Evolutionary conservation across 495 filamentous ascomycete species (phyloP).

Genomic region (Extremus antarcticus): DNA sequence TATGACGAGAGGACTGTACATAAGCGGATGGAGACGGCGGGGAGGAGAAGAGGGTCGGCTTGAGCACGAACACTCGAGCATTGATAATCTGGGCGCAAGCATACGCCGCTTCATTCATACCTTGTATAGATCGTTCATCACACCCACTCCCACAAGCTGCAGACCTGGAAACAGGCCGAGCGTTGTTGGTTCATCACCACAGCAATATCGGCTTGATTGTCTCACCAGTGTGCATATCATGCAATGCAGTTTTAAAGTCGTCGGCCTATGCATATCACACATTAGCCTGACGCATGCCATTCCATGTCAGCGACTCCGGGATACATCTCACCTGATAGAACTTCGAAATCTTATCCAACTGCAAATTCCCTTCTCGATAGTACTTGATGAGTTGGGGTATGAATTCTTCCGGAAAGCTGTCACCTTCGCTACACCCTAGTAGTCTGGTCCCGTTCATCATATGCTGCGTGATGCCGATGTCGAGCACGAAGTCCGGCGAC

Average conservation of each 20-base stretch:
- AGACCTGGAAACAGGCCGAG: too few species aligned
- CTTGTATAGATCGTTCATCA: background rate
- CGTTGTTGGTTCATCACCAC: too few species aligned
- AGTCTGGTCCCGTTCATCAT: slow-evolving; percentile 20
- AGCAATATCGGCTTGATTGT: slow-evolving; percentile 25
- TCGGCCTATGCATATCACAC: too few species aligned
- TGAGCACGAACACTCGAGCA: too few species aligned
- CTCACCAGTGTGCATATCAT: slow-evolving; percentile 33
- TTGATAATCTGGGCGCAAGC: too few species aligned
- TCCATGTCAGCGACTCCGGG: too few species aligned
- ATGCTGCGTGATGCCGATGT: slow-evolving; percentile 12
- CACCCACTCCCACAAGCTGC: background rate
- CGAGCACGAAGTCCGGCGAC: slow-evolving; percentile 8
- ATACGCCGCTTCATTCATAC: too few species aligned
- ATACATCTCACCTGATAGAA: background rate
- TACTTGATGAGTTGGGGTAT: slow-evolving; percentile 25
- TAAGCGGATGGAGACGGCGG: too few species aligned
- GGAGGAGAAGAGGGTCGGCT: too few species aligned
- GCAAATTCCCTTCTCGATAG: slow-evolving; percentile 27
- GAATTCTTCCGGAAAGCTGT: slow-evolving; percentile 1
- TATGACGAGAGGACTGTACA: too few species aligned
- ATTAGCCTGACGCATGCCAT: too few species aligned
- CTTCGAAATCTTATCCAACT: slow-evolving; percentile 24
- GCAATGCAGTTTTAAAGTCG: slow-evolving; percentile 45
- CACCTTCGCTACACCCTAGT: slow-evolving; percentile 3